Evolutionary conservation across 2,329 filamentous ascomycete species (phyloP).

Genomic region (Keithomyces neogunnii): DNA sequence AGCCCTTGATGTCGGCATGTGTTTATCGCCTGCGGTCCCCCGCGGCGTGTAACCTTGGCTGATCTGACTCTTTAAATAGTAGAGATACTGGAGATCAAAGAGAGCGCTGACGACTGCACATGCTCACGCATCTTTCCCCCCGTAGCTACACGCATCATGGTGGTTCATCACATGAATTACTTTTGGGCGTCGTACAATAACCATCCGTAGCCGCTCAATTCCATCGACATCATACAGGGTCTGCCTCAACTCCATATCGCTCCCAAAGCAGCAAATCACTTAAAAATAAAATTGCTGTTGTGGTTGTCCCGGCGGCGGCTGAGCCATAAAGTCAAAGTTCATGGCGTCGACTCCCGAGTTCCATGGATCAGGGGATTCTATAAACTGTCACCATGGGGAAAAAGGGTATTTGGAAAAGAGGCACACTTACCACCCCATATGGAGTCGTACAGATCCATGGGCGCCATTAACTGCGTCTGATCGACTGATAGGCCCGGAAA

Average conservation of each 20-base stretch:
- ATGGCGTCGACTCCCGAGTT: slow-evolving; percentile 45
- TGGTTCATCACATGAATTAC: background rate
- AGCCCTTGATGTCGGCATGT: slow-evolving; percentile 29
- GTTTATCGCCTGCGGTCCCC: slow-evolving; percentile 16
- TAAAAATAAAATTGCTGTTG: slow-evolving; percentile 52
- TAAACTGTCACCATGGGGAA: background rate
- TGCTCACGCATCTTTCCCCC: background rate
- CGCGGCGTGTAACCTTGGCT: slow-evolving; percentile 29
- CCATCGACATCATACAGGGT: background rate
- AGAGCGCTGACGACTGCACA: slow-evolving; percentile 29
- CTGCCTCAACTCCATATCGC: background rate
- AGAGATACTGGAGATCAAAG: slow-evolving; percentile 46
- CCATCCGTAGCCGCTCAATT: too few species aligned
- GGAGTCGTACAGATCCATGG: slow-evolving; percentile 60
- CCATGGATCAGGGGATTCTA: slow-evolving; percentile 52
- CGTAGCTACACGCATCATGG: background rate
- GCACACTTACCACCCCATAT: slow-evolving; percentile 56
- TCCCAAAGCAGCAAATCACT: background rate
- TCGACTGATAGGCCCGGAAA: slow-evolving; percentile 45
- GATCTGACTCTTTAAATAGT: slow-evolving; percentile 5
- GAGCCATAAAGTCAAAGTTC: slow-evolving; percentile 53
- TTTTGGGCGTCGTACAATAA: background rate
- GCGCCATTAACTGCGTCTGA: slow-evolving; percentile 51
- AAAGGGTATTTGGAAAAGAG: background rate
- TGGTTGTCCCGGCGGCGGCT: slow-evolving; percentile 49